phyloP scores from a whole-genome alignment of 2,329 filamentous ascomycete species.

The Dothideomycetes sp. region DNA sequence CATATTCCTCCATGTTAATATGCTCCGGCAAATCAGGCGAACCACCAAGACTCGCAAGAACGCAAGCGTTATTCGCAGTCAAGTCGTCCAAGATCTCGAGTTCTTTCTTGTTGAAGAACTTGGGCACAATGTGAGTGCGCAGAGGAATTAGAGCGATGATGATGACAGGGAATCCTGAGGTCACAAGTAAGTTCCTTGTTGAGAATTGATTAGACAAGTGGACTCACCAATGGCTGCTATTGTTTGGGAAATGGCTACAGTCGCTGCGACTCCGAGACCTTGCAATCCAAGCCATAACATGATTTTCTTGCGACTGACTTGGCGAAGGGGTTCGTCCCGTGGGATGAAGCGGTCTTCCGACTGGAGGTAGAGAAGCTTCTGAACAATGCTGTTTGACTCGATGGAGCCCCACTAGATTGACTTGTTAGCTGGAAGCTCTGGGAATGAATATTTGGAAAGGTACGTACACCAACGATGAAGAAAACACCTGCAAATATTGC shows the following conservation, averaged over 20 bases:
- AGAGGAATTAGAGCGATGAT: conserved; percentile 49
- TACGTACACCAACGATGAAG: no score
- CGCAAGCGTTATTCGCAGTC: background rate
- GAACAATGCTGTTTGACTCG: conserved; percentile 44
- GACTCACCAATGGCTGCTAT: conserved; percentile 50
- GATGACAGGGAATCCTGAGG: conserved; percentile 51
- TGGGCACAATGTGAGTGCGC: conserved; percentile 40
- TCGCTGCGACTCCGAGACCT: conserved; percentile 41
- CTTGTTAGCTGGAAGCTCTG: no score
- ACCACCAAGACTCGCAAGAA: background rate
- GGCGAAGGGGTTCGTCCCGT: conserved; percentile 38
- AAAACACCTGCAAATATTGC: no score
- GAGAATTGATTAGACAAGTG: no score
- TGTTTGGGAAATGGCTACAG: conserved; percentile 51
- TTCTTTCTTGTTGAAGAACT: conserved; percentile 42
- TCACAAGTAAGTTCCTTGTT: no score
- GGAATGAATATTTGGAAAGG: no score
- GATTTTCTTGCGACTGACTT: conserved; percentile 38
- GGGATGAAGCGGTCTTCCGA: conserved; percentile 39
- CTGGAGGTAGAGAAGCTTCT: conserved; percentile 42
- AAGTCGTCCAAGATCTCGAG: background rate
- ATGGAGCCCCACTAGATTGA: conserved; percentile 42
- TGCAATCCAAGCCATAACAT: conserved; percentile 44
- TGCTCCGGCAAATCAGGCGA: background rate
- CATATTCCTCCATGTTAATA: background rate